phyloP scores from a whole-genome alignment of 2,329 filamentous ascomycete species.

The Akanthomyces muscarius region DNA sequence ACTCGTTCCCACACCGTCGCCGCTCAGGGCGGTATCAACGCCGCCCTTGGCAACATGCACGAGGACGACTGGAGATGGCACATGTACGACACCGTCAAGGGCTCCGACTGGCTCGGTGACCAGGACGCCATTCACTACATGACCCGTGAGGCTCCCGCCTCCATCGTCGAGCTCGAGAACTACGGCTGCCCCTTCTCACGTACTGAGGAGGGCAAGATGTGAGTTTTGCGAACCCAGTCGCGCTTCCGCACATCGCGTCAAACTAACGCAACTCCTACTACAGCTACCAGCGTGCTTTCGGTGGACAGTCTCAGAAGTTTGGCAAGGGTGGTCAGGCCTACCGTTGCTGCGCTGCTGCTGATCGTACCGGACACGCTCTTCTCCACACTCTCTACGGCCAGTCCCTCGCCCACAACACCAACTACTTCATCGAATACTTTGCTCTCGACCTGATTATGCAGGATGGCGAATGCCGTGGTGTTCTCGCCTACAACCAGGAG shows the following conservation, averaged over 20 bases:
- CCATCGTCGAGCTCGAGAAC: conserved; percentile 92
- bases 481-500: conserved; percentile 97
- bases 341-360: conserved; percentile 92
- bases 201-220: conserved; percentile 96
- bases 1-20: conserved; percentile 83
- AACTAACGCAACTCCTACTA: conserved; percentile 17
- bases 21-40: conserved; percentile 80
- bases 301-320: conserved; percentile 91
- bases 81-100: conserved; percentile 99
- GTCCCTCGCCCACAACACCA: conserved; percentile 94
- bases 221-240: conserved; percentile 31
- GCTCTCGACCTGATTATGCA: conserved; percentile 97
- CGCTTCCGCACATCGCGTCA: neutral
- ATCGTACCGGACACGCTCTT: conserved; percentile 94
- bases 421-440: conserved; percentile 99
- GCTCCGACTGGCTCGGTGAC: conserved; percentile 94
- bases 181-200: conserved; percentile 96
- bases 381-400: conserved; percentile 98
- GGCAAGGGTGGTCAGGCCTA: conserved; percentile 98
- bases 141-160: conserved; percentile 88
- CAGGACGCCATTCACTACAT: conserved; percentile 99
- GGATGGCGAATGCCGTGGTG: conserved; percentile 92
- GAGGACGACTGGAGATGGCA: conserved; percentile 98
- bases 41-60: conserved; percentile 92
- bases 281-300: conserved; percentile 95